These are phyloP conservation scores for Acorus calamus DNA, from an alignment of 106 monocot species.

Conservation along the genomic window DNA sequence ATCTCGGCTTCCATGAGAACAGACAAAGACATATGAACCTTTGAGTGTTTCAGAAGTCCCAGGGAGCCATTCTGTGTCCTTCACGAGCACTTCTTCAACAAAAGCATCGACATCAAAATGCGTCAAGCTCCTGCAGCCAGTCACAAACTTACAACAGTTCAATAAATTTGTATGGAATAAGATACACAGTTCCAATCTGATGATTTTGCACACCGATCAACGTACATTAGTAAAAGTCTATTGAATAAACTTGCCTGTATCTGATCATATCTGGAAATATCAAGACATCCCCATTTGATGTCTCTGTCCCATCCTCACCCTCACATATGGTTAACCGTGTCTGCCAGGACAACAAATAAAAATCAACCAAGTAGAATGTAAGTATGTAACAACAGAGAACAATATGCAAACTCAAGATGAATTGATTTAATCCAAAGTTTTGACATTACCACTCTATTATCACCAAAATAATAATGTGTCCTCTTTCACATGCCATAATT, in stretches of 20 bases:
- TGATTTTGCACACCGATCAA: no score
- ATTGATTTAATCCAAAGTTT: no score
- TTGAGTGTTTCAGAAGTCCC: slow-evolving; percentile 35
- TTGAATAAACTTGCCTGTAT: slow-evolving; percentile 50
- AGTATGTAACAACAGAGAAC: neutral
- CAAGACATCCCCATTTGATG: slow-evolving; percentile 92
- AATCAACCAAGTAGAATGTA: neutral
- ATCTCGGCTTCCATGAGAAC: slow-evolving; percentile 87
- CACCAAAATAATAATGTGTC: no score
- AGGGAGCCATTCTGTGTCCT: slow-evolving; percentile 64
- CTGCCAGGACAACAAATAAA: slow-evolving; percentile 23
- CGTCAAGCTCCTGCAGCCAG: slow-evolving; percentile 62
- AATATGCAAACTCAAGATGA: no score
- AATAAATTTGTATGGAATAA: neutral
- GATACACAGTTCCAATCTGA: neutral
- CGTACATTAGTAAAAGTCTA: no score
- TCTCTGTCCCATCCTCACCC: slow-evolving; percentile 89
- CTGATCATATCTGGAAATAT: slow-evolving; percentile 97
- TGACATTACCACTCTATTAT: no score
- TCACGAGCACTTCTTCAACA: slow-evolving; percentile 87
- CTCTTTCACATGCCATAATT: no score
- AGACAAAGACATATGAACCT: slow-evolving; percentile 92
- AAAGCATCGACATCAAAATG: slow-evolving; percentile 83
- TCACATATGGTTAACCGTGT: slow-evolving; percentile 84
- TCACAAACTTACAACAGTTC: slow-evolving; percentile 11